A percentile compares a stretch with the other conserved stretches of the same genome.
Evolutionary conservation across 179 eudicot species (phyloP).

Genomic region (Spinacia oleracea): DNA sequence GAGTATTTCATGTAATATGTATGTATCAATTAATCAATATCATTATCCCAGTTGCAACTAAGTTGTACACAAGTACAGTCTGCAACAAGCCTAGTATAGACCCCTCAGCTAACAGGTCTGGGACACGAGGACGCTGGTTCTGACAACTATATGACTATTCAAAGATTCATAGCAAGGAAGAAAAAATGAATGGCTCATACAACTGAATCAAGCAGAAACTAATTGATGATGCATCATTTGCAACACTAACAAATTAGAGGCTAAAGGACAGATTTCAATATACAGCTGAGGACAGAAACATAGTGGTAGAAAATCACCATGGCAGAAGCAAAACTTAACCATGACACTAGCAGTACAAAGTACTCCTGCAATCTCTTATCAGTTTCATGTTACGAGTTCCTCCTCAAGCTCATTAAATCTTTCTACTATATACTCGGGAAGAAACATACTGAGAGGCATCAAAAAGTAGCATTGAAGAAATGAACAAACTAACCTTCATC

Average conservation of each 20-base stretch:
- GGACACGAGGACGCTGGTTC: neutral
- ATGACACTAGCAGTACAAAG: neutral
- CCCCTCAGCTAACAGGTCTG: neutral
- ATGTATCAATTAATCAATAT: neutral
- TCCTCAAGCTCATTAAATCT: neutral
- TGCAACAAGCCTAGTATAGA: neutral
- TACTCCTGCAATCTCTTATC: neutral
- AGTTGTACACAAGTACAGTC: neutral
- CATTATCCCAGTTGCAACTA: neutral
- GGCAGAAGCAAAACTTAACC: neutral
- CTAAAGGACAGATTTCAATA: neutral
- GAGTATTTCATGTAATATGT: neutral
- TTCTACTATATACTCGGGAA: neutral
- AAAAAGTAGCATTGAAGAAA: neutral
- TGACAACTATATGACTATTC: neutral
- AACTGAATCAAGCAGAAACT: neutral
- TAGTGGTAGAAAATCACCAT: neutral
- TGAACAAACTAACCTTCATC: conserved; percentile 53
- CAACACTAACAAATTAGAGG: no score
- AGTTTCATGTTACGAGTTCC: neutral
- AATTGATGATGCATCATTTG: no score
- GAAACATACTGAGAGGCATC: neutral
- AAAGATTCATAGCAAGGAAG: neutral
- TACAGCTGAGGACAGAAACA: neutral
- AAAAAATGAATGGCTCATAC: neutral